Evolutionary conservation across 2,329 filamentous ascomycete genomes (phyloP).

Genomic region (Aspergillus texensis): DNA sequence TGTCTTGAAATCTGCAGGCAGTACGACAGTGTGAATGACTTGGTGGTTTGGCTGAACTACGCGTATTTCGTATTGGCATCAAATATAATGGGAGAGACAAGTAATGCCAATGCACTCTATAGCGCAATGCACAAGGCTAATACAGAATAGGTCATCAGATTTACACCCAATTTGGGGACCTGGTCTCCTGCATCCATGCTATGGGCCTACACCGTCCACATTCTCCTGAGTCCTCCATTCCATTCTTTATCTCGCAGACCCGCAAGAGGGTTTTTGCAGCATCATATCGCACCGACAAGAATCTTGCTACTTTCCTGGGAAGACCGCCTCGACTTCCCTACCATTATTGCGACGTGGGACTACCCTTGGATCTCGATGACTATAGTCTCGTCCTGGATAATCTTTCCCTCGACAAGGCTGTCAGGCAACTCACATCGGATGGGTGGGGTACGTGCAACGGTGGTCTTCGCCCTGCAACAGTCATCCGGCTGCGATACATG

Average conservation of each 20-base stretch:
- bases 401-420: slow-evolving; percentile 12
- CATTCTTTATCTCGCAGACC: slow-evolving; percentile 8
- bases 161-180: slow-evolving; percentile 8
- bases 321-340: slow-evolving; percentile 10
- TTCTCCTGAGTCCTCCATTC: background rate
- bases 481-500: slow-evolving; percentile 24
- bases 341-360: slow-evolving; percentile 8
- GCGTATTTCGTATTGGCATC: slow-evolving; percentile 2
- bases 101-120: background rate
- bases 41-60: slow-evolving; percentile 7
- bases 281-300: slow-evolving; percentile 10
- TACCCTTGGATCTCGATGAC: slow-evolving; percentile 7
- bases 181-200: slow-evolving; percentile 2
- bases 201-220: slow-evolving; percentile 4
- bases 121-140: background rate
- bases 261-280: slow-evolving; percentile 7
- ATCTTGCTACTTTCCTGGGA: slow-evolving; percentile 9
- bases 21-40: slow-evolving; percentile 8
- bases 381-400: slow-evolving; percentile 6
- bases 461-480: slow-evolving; percentile 18
- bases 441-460: slow-evolving; percentile 24
- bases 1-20: slow-evolving; percentile 10
- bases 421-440: slow-evolving; percentile 20
- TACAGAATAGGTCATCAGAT: slow-evolving; percentile 6
- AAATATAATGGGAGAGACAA: slow-evolving; percentile 7